Evolutionary conservation across 805 yeast genomes (phyloP), one percentile per base, ranked within the genome.

Genomic region (Nakazawaea ishiwadae): DNA sequence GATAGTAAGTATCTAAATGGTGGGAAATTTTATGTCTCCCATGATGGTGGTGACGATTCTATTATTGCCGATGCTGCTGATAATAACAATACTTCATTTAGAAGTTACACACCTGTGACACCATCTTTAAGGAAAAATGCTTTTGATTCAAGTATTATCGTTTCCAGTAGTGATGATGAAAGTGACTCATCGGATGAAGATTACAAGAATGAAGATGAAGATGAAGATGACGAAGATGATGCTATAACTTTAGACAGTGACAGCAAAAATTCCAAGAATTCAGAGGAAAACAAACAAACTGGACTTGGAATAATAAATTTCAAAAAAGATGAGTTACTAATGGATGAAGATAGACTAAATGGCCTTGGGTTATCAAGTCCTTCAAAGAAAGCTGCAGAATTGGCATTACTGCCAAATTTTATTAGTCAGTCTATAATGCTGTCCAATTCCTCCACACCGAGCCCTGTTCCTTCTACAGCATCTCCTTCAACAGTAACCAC

Each of bases 1-100:
- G 98, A 91, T 55, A 79, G 84, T 43, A 91, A 91, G 54, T 91
- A 91, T 53, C 81, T 82, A 10, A 73, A 73, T 48, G 99, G 99
- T 5, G 99, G 99, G 2, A 84, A 90, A 54, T 91, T 85, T 55
- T 89, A 80, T 55, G 86, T 84, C 12, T 39, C 34, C 5, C 24
- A 12, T 11, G 47, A 41, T 17, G 36, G 35, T 4, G 41, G 31
- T 10, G n/a, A 12, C 12, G 43, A 39, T 3, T 16, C 43, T 14
- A 11, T 18, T 8, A 10, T 8, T 11, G 28, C 42, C 11, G 41
- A 40, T 17, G 30, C 42, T 2, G 5, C n/a, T n/a, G 35, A 34
- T n/a, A n/a, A n/a, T n/a, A n/a, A n/a, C n/a, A n/a, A n/a, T 11
- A 20, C 35, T 4, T 35, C 44, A 10, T 18, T 37, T n/a, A 40